Percentiles rank a stretch among this genome's conserved stretches.
Conservation (phyloP, 805 yeast species). For the Yamadazyma paraphyllophila region DNA sequence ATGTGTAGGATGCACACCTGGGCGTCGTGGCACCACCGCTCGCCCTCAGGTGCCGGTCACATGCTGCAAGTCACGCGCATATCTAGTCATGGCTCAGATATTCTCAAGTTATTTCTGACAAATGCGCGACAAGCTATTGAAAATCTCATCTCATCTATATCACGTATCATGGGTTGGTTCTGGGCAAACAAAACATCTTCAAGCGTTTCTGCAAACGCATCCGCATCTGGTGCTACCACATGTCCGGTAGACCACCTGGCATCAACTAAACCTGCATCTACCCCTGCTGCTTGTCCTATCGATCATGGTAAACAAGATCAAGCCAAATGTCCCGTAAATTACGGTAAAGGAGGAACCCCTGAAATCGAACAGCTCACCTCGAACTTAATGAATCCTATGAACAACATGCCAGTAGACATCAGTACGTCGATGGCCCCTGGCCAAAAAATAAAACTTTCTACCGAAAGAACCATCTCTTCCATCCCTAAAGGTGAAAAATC, state of each 20-base stretch:
- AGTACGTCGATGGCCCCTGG: conserved; percentile 71
- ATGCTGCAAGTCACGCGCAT: too few relatives aligned
- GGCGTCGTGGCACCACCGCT: too few relatives aligned
- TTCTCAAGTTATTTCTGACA: too few relatives aligned
- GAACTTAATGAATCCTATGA: conserved; percentile 67
- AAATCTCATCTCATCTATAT: conserved; percentile 4
- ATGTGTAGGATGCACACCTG: too few relatives aligned
- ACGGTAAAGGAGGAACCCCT: conserved; percentile 1
- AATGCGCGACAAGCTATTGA: conserved; percentile 1
- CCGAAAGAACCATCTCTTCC: conserved; percentile 76
- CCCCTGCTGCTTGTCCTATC: conserved; percentile 30
- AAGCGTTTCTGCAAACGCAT: not conserved
- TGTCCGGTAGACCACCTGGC: conserved; percentile 11
- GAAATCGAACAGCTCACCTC: conserved; percentile 34
- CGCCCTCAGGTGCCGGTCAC: too few relatives aligned
- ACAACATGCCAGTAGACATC: conserved; percentile 82
- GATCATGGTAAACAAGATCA: conserved; percentile 18
- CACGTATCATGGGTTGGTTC: conserved; percentile 74
- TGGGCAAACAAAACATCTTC: conserved; percentile 56
- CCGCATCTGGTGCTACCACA: conserved; percentile 2
- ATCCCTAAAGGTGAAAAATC: conserved; percentile 78
- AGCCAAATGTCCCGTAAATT: conserved; percentile 13
- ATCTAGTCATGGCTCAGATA: too few relatives aligned
- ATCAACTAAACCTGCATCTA: not conserved
- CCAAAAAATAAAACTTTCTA: conserved; percentile 74